phyloP scores from a whole-genome alignment of 2,329 filamentous ascomycete genomes.

The Aspergillus fumigatus region DNA sequence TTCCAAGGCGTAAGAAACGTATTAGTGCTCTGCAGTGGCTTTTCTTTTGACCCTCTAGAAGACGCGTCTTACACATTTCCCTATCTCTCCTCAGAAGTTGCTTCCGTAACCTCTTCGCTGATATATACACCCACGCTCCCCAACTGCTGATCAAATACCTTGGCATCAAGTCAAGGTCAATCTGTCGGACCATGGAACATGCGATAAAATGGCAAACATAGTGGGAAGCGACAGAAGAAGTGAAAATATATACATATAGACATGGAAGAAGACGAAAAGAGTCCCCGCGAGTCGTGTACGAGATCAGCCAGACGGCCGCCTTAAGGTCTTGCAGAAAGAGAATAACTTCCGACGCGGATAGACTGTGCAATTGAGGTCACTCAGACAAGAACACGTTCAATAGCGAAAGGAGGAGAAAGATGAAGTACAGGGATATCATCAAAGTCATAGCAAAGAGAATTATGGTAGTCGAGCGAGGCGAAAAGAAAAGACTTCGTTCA shows the following conservation, averaged over 20 bases:
- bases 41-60: neutral
- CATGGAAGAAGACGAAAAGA: neutral
- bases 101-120: neutral
- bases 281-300: neutral
- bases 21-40: neutral
- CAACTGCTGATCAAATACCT: neutral
- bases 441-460: slow-evolving; percentile 4
- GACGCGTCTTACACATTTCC: neutral
- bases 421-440: neutral
- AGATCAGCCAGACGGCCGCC: neutral
- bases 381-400: neutral
- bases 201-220: neutral
- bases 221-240: neutral
- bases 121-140: neutral
- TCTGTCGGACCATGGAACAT: neutral
- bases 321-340: neutral
- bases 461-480: slow-evolving; percentile 4
- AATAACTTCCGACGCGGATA: neutral
- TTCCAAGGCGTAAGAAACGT: neutral
- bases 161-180: neutral
- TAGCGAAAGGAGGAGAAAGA: neutral
- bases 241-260: neutral
- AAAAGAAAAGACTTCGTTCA: slow-evolving; percentile 9
- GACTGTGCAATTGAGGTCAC: neutral
- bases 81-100: neutral